Evolutionary conservation across 306 rosid species (phyloP).

Genomic region (Acacia acuminata): DNA sequence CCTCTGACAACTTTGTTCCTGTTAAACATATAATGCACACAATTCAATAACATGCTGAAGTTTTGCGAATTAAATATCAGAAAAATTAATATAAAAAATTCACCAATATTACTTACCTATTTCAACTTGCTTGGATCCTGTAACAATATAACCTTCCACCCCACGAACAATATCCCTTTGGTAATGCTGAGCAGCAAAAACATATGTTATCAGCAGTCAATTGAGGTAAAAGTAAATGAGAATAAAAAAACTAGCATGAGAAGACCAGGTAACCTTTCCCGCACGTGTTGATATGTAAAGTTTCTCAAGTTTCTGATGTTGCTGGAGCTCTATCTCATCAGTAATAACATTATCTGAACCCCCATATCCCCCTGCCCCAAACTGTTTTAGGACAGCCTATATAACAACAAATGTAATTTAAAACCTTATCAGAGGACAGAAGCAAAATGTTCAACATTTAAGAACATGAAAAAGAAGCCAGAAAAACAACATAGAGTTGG

Average conservation of each 20-base stretch:
- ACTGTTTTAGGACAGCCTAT: slow-evolving; percentile 96
- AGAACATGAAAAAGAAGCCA: not conserved
- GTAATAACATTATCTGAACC: slow-evolving; percentile 84
- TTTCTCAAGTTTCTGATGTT: slow-evolving; percentile 93
- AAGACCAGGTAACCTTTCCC: slow-evolving; percentile 72
- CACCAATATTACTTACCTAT: slow-evolving; percentile 58
- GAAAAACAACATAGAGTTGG: not conserved
- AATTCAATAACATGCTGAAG: slow-evolving; percentile 21
- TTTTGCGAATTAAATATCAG: slow-evolving; percentile 15
- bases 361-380: slow-evolving; percentile 97
- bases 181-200: slow-evolving; percentile 68
- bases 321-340: slow-evolving; percentile 82
- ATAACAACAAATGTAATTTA: slow-evolving; percentile 30
- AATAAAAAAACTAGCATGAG: slow-evolving; percentile 22
- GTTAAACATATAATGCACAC: slow-evolving; percentile 36
- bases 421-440: slow-evolving; percentile 7
- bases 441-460: not conserved
- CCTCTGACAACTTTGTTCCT: slow-evolving; percentile 98
- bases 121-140: slow-evolving; percentile 97
- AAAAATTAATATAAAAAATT: not conserved
- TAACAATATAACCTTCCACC: slow-evolving; percentile 91
- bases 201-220: slow-evolving; percentile 21
- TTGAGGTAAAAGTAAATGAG: slow-evolving; percentile 27
- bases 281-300: slow-evolving; percentile 97
- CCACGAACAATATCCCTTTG: slow-evolving; percentile 99